Conservation (phyloP, 768 basidiomycete species). For the Cystofilobasidium capitatum region DNA sequence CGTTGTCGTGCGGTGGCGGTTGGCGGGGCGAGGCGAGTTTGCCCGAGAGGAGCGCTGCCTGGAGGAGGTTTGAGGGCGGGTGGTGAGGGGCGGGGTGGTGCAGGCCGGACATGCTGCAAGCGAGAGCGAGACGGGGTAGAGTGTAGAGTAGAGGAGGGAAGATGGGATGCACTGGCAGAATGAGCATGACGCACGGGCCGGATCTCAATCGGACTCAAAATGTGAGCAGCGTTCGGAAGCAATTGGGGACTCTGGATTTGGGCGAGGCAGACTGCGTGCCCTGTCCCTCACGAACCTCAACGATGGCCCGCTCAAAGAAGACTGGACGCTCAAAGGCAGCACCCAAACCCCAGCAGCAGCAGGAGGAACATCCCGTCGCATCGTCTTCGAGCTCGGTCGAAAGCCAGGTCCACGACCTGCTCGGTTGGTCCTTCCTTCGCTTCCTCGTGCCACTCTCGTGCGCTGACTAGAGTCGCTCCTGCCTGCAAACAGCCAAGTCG, state of each 20-base stretch:
- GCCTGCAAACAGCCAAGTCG: constrained; percentile 8
- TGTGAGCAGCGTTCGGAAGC: too few relatives aligned
- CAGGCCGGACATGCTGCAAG: not conserved
- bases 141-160: not conserved
- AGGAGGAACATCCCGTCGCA: not conserved
- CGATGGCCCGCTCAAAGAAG: constrained; percentile 19
- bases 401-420: constrained; percentile 14
- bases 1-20: not conserved
- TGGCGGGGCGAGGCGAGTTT: constrained; percentile 10
- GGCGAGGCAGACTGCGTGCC: not conserved
- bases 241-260: not conserved
- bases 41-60: constrained; percentile 25
- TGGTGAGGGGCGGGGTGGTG: not conserved
- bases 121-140: too few relatives aligned
- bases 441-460: not conserved
- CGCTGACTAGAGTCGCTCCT: not conserved
- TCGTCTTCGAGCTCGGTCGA: not conserved
- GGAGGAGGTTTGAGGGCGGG: constrained; percentile 22
- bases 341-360: not conserved
- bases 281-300: not conserved
- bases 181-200: not conserved
- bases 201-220: too few relatives aligned
- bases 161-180: not conserved
- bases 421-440: not conserved
- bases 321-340: not conserved